Conservation (phyloP, 768 basidiomycete genomes). For the Hygrophoropsis aurantiaca region DNA sequence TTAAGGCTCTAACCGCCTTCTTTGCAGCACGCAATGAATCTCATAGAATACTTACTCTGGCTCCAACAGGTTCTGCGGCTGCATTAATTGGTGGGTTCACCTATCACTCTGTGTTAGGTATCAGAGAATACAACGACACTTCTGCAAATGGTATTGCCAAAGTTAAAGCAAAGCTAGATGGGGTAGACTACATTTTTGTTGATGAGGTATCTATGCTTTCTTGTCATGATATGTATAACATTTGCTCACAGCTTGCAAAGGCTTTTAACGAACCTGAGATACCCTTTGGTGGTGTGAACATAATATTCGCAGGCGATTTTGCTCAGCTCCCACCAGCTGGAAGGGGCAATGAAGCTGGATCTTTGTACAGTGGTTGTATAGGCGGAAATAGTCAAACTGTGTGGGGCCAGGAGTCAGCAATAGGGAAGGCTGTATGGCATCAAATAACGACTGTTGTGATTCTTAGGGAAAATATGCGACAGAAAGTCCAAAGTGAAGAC, state of each 20-base stretch:
- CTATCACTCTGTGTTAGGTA: slow-evolving; percentile 34
- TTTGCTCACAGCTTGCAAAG: slow-evolving; percentile 24
- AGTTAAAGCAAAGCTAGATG: background rate
- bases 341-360: background rate
- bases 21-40: slow-evolving; percentile 20
- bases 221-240: slow-evolving; percentile 30
- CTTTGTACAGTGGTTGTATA: slow-evolving; percentile 19
- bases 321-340: slow-evolving; percentile 39
- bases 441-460: slow-evolving; percentile 37
- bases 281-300: slow-evolving; percentile 35
- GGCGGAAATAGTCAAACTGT: slow-evolving; percentile 1
- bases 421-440: slow-evolving; percentile 35
- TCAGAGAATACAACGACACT: slow-evolving; percentile 10
- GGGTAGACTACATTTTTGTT: slow-evolving; percentile 40
- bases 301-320: slow-evolving; percentile 47
- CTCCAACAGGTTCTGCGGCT: slow-evolving; percentile 35
- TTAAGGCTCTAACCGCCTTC: slow-evolving; percentile 22
- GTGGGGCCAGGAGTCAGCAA: slow-evolving; percentile 16
- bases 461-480: slow-evolving; percentile 35
- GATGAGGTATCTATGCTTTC: slow-evolving; percentile 46
- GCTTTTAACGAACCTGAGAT: slow-evolving; percentile 15
- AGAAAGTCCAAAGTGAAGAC: slow-evolving; percentile 14
- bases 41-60: slow-evolving; percentile 22
- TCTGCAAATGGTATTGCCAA: background rate
- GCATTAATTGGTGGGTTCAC: slow-evolving; percentile 33